Base-by-base conservation (phyloP, 441 rosid genomes). In the Pelargonium exstipulatum region DNA sequence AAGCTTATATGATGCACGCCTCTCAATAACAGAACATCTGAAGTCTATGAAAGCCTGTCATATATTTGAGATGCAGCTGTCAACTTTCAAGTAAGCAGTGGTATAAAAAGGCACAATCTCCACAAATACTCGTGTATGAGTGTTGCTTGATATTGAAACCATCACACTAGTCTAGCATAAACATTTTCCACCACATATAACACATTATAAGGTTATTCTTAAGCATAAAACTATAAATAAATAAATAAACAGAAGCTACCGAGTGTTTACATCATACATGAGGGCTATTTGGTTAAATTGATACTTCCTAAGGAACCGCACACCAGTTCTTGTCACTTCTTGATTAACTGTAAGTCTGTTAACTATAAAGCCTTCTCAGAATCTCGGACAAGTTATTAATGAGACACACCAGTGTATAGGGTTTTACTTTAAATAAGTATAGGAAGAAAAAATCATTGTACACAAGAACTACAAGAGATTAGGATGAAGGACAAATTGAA, bases 1-100 rank as follows among this genome's bases (percentile, higher is more conserved):
- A 77, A 88, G 95, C 87, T 86, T 94, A 83, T 81, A 88, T 74
- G 76, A 83, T 32, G 94, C 89, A 62, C 99, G 93, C 71, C 99
- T 90, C 83, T 88, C 96, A 18, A 91, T 89, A 69, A 88, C 94
- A 80, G 90, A 85, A 77, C 96, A 94, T 80, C 99, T 85, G 78
- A 94, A 91, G 37, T 94, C 94, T 70, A 94, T 79, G 83, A 94
- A 94, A 55, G 92, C 94, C 99, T 94, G 72, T 57, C 43, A 77
- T 58, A 69, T 62, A 43, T 26, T 62, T 29, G 2, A n/a, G 37
- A 62, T 58, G 42, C 20, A 55, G 10, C 6, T 17, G 20, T 18
- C 9, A 55, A 55, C 37, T 32, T 32, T 32, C 37, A 32, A 32
- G 37, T 4, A 32, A 32, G 4, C 37, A 4, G 22, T 14, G 60